Conservation (phyloP, 768 basidiomycete species). For the Tubosaeta sp. region DNA sequence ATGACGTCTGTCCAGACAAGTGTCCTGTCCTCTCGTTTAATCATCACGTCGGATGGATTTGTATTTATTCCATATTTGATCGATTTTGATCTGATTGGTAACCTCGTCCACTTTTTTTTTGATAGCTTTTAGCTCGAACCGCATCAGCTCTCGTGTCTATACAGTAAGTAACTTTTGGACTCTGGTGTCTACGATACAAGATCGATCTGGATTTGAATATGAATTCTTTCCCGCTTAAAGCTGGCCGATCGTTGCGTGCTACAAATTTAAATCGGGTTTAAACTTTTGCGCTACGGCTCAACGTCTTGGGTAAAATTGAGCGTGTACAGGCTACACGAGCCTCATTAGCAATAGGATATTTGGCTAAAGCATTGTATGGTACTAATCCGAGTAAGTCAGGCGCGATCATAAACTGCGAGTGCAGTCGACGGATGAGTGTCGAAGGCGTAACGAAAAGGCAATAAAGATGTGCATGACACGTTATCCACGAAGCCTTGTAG, state of each 20-base stretch:
- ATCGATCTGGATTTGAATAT: background rate
- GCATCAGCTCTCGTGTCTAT: background rate
- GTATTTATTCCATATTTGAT: conserved; percentile 24
- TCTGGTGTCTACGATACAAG: background rate
- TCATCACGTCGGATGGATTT: conserved; percentile 17
- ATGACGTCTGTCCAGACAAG: conserved; percentile 21
- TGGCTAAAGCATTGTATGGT: conserved; percentile 16
- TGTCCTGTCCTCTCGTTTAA: conserved; percentile 32
- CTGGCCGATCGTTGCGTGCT: too few relatives aligned
- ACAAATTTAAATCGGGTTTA: too few relatives aligned
- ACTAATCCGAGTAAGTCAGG: conserved; percentile 1
- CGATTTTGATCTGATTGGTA: conserved; percentile 2
- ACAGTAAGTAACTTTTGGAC: background rate
- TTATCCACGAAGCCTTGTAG: conserved; percentile 29
- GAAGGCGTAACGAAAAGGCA: background rate
- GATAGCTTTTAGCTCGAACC: background rate
- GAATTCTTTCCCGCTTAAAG: background rate
- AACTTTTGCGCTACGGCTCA: background rate
- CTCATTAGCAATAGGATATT: conserved; percentile 14
- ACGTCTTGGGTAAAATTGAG: background rate
- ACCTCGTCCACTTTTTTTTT: conserved; percentile 10
- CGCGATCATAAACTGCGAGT: background rate
- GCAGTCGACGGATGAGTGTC: conserved; percentile 4
- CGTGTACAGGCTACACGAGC: too few relatives aligned
- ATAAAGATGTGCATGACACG: conserved; percentile 1